These are phyloP conservation scores for Leccinum fibrillosum DNA, from an alignment of 768 basidiomycete genomes.

Conservation along the genomic window DNA sequence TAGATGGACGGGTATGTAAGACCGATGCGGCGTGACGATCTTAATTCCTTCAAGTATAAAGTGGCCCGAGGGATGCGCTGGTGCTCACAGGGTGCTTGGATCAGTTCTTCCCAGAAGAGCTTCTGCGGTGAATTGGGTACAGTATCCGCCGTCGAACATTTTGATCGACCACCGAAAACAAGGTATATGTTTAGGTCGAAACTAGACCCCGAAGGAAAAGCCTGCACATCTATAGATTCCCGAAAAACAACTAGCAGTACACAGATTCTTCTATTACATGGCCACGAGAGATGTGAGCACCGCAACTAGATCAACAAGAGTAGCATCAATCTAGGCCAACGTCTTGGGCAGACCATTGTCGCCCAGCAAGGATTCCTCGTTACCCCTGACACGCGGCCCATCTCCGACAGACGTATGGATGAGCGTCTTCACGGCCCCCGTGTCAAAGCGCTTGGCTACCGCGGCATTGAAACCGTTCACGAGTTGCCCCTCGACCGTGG, in stretches of 20 bases:
- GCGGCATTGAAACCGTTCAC: conserved; percentile 73
- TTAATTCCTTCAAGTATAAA: not conserved
- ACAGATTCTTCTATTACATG: not conserved
- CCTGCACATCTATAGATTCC: not conserved
- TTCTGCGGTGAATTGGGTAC: not conserved
- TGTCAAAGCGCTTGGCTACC: conserved; percentile 69
- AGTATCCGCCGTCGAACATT: not conserved
- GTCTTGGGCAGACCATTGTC: conserved; percentile 66
- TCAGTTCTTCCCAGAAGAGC: not conserved
- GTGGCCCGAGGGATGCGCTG: not conserved
- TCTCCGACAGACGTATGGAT: conserved; percentile 94
- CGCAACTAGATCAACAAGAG: not conserved
- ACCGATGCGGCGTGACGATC: not conserved
- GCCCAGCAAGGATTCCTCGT: conserved; percentile 64
- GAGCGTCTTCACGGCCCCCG: conserved; percentile 80
- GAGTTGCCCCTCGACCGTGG: conserved; percentile 45
- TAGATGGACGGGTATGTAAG: not conserved
- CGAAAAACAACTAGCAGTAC: conserved; percentile 7
- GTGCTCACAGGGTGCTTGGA: not conserved
- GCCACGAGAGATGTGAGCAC: not conserved
- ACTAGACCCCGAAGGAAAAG: not conserved
- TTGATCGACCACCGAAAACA: not conserved
- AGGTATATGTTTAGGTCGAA: not conserved
- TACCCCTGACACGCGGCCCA: conserved; percentile 71
- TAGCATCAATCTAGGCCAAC: conserved; percentile 29